phyloP scores from a whole-genome alignment of 1,284 basidiomycete species.

The Cryptococcus neoformans region DNA sequence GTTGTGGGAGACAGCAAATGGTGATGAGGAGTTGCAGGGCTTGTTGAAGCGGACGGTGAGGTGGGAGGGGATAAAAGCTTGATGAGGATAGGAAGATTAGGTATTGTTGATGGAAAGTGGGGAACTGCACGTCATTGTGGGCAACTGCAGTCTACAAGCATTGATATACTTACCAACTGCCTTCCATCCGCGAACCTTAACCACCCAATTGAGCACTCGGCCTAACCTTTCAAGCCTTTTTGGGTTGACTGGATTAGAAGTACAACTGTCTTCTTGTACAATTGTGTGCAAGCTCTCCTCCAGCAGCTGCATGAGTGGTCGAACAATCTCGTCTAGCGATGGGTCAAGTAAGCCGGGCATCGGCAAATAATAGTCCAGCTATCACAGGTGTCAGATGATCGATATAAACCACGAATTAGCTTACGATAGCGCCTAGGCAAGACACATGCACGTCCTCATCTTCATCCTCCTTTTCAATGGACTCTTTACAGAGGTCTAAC shows the following conservation, averaged over 20 bases:
- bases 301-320: conserved; percentile 69
- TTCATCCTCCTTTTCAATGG: conserved; percentile 52
- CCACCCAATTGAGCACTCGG: conserved; percentile 71
- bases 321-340: conserved; percentile 77
- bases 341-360: conserved; percentile 94
- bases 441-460: conserved; percentile 54
- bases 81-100: conserved; percentile 73
- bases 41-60: conserved; percentile 50
- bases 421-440: conserved; percentile 47
- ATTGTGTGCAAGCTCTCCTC: conserved; percentile 58
- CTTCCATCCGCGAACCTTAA: conserved; percentile 90
- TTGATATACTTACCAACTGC: conserved; percentile 68
- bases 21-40: conserved; percentile 41
- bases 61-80: conserved; percentile 59
- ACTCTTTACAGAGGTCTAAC: conserved; percentile 53
- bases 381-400: conserved; percentile 1
- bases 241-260: background rate
- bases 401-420: conserved; percentile 4
- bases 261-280: conserved; percentile 29
- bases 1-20: conserved; percentile 27
- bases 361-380: conserved; percentile 92
- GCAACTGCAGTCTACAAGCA: background rate
- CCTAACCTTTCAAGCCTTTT: conserved; percentile 48
- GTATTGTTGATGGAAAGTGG: conserved; percentile 69
- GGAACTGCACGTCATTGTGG: conserved; percentile 10